These are phyloP conservation scores for Kappamyces sp. DNA, from an alignment of 192 early-diverging fungal genomes.

Conservation along the genomic window DNA sequence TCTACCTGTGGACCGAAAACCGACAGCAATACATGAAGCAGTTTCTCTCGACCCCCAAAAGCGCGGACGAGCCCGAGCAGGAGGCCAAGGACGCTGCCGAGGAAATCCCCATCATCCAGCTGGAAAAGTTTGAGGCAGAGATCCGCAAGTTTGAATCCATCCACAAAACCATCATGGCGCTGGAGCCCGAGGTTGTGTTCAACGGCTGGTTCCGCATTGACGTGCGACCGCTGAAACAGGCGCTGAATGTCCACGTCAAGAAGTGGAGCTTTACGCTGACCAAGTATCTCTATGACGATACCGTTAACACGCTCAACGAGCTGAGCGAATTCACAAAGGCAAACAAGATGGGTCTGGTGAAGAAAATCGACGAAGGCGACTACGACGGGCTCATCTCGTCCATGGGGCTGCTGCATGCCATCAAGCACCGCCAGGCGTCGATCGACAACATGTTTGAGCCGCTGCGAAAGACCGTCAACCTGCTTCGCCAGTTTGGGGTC, in stretches of 20 bases:
- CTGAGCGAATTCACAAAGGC: slow-evolving; percentile 49
- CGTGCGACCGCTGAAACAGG: slow-evolving; percentile 54
- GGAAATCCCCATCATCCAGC: slow-evolving; percentile 37
- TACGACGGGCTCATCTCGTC: slow-evolving; percentile 49
- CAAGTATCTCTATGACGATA: slow-evolving; percentile 55
- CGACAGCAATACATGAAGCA: slow-evolving; percentile 61
- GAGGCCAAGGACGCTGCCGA: slow-evolving; percentile 25
- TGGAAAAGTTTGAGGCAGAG: slow-evolving; percentile 62
- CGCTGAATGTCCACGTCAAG: slow-evolving; percentile 58
- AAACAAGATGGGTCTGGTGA: slow-evolving; percentile 49
- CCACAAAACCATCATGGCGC: slow-evolving; percentile 59
- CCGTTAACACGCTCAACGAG: slow-evolving; percentile 51
- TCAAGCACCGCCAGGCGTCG: slow-evolving; percentile 47
- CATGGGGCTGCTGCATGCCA: slow-evolving; percentile 58
- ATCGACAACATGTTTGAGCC: slow-evolving; percentile 64
- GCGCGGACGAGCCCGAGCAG: slow-evolving; percentile 28
- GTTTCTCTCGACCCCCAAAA: slow-evolving; percentile 39
- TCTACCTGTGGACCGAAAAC: slow-evolving; percentile 63
- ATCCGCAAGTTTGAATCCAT: slow-evolving; percentile 59
- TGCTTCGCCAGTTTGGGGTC: slow-evolving; percentile 56
- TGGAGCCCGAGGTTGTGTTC: slow-evolving; percentile 57
- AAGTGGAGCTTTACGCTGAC: slow-evolving; percentile 65
- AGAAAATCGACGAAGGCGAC: slow-evolving; percentile 58
- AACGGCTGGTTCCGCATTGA: slow-evolving; percentile 59
- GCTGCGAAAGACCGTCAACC: slow-evolving; percentile 56